Conservation (phyloP, 306 rosid species). For the Macrotyloma uniflorum region DNA sequence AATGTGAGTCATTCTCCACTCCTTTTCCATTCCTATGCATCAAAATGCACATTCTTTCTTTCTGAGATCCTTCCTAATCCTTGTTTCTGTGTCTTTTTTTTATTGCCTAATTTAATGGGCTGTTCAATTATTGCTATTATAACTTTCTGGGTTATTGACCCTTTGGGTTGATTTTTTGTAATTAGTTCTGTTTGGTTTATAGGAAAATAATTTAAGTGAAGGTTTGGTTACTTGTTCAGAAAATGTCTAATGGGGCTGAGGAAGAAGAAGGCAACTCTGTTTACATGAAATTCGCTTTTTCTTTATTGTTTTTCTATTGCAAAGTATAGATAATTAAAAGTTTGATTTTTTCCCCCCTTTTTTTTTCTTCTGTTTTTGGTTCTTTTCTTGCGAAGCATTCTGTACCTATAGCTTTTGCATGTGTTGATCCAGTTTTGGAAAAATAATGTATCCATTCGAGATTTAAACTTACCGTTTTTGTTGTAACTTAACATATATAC, state of each 20-base stretch:
- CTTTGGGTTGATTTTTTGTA: slow-evolving; percentile 5
- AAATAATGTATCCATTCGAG: not conserved
- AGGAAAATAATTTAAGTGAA: not conserved
- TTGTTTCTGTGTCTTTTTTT: not conserved
- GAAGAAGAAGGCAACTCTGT: not conserved
- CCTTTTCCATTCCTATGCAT: slow-evolving; percentile 16
- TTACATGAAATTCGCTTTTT: slow-evolving; percentile 16
- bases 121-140: slow-evolving; percentile 8
- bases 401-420: not conserved
- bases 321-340: slow-evolving; percentile 8
- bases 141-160: not conserved
- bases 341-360: not conserved
- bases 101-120: not conserved
- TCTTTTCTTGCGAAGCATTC: slow-evolving; percentile 9
- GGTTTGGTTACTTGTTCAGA: not conserved
- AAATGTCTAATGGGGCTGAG: not conserved
- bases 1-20: slow-evolving; percentile 50
- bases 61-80: not conserved
- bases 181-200: slow-evolving; percentile 38
- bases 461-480: not conserved
- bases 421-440: slow-evolving; percentile 39
- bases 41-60: slow-evolving; percentile 20
- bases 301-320: not conserved
- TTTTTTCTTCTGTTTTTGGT: not conserved
- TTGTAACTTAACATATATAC: not conserved